phyloP scores from a whole-genome alignment of 2,329 filamentous ascomycete species.

The Lomentospora prolificans region DNA sequence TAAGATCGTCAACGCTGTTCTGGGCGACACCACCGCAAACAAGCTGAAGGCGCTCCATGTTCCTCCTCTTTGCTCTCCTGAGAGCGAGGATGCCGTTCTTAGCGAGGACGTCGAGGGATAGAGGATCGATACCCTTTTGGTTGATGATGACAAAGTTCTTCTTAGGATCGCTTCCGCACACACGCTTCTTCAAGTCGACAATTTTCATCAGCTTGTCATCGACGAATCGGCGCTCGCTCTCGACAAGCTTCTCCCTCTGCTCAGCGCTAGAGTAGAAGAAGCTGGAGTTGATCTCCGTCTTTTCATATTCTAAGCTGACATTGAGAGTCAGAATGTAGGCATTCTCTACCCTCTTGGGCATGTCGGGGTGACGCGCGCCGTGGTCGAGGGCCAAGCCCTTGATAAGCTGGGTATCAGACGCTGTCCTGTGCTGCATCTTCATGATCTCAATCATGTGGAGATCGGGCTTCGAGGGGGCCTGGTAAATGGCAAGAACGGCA shows the following conservation, averaged over 20 bases:
- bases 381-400: constrained; percentile 88
- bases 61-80: constrained; percentile 88
- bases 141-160: constrained; percentile 98
- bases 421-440: constrained; percentile 98
- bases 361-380: constrained; percentile 91
- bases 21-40: constrained; percentile 85
- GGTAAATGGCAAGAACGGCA: constrained; percentile 88
- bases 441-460: constrained; percentile 99
- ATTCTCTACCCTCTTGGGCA: constrained; percentile 94
- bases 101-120: constrained; percentile 89
- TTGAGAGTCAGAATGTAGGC: constrained; percentile 92
- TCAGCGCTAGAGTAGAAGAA: constrained; percentile 98
- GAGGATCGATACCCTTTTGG: constrained; percentile 96
- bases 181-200: constrained; percentile 93
- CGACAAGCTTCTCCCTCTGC: constrained; percentile 94
- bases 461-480: constrained; percentile 83
- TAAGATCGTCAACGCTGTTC: constrained; percentile 92
- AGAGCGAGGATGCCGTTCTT: constrained; percentile 98
- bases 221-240: constrained; percentile 91
- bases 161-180: constrained; percentile 84
- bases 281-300: constrained; percentile 96
- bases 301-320: constrained; percentile 96
- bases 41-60: constrained; percentile 97
- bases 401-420: constrained; percentile 93
- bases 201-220: constrained; percentile 97